These are phyloP conservation scores for Ormosia semicastrata DNA, from an alignment of 306 rosid species.

Conservation along the genomic window DNA sequence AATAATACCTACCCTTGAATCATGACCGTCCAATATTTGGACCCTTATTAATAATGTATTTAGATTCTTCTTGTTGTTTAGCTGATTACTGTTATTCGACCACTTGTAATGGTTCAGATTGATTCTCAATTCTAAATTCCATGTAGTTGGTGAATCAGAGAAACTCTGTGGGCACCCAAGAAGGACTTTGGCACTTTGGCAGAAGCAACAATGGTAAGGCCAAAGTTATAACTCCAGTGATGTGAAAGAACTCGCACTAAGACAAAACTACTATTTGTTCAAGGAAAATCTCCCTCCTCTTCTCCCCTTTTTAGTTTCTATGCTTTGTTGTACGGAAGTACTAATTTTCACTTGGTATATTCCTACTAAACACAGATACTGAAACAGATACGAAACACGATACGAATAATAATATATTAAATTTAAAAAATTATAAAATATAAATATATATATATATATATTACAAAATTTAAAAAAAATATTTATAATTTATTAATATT, in stretches of 20 bases:
- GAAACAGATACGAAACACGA: too few relatives aligned
- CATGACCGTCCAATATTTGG: slow-evolving; percentile 27
- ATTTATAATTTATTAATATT: too few relatives aligned
- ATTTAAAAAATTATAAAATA: too few relatives aligned
- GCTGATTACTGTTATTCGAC: slow-evolving; percentile 15
- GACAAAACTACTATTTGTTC: background rate
- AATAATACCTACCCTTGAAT: slow-evolving; percentile 18
- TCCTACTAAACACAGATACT: too few relatives aligned
- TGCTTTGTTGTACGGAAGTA: background rate
- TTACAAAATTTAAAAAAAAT: too few relatives aligned
- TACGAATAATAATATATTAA: too few relatives aligned
- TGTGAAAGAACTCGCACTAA: background rate
- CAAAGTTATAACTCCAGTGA: slow-evolving; percentile 15
- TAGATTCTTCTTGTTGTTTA: slow-evolving; percentile 20
- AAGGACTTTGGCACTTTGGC: background rate
- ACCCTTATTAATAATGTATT: slow-evolving; percentile 3
- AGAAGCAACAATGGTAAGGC: slow-evolving; percentile 10
- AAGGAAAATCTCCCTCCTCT: background rate
- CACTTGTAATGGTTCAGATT: slow-evolving; percentile 22
- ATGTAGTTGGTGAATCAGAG: slow-evolving; percentile 6
- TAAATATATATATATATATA: too few relatives aligned
- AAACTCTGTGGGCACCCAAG: slow-evolving; percentile 13
- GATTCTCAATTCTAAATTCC: background rate
- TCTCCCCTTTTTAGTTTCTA: background rate
- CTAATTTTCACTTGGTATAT: background rate